Evolutionary conservation across 2,329 filamentous ascomycete species (phyloP), one percentile per base, ranked within the genome.

Genomic region (Xylariomycetidae sp.): DNA sequence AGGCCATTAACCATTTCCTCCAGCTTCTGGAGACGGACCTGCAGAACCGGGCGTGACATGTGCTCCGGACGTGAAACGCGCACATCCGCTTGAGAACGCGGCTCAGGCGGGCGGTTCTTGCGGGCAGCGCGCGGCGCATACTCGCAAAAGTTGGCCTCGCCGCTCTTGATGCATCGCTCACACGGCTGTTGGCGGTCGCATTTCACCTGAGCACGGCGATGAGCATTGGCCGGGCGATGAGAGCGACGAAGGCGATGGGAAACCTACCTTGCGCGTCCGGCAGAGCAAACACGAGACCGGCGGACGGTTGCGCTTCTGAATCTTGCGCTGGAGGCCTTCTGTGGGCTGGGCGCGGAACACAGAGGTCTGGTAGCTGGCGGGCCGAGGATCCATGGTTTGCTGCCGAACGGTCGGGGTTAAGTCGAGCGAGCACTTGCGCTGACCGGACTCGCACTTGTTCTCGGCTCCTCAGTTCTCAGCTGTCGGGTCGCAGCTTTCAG

Each of bases 171-270:
- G 37, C 60, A 64, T 38, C 61, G 53, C 32, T 56, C 54, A 46
- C 59, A 64, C n/a, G 60, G 60, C 27, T 57, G 48, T 31, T 57
- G 50, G 23, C 60, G 56, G 37, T 63, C 59, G 44, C 60, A 64
- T 56, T 61, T 63, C 28, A 59, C 52, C 47, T 53, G 31, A 22
- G 23, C 37, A 26, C 26, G 17, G 10, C 28, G 8, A 26, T 33
- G 16, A 29, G 29, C 35, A 31, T 38, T 39, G 38, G 34, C 12
- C 35, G 20, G 31, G 20, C 26, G 24, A 23, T 25, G 32, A 24
- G 10, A 20, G 25, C 17, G 32, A 10, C 19, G 19, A 14, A 28
- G 12, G 33, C 19, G 17, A 10, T 19, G 27, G 19, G 23, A 16
- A 23, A 53, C 50, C 49, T 28, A 56, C 54, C 47, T 60, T 60